Percentiles rank a stretch among this genome's conserved stretches.
These are phyloP conservation scores for Pisolithus orientalis DNA, from an alignment of 768 basidiomycete species.

Conservation along the genomic window DNA sequence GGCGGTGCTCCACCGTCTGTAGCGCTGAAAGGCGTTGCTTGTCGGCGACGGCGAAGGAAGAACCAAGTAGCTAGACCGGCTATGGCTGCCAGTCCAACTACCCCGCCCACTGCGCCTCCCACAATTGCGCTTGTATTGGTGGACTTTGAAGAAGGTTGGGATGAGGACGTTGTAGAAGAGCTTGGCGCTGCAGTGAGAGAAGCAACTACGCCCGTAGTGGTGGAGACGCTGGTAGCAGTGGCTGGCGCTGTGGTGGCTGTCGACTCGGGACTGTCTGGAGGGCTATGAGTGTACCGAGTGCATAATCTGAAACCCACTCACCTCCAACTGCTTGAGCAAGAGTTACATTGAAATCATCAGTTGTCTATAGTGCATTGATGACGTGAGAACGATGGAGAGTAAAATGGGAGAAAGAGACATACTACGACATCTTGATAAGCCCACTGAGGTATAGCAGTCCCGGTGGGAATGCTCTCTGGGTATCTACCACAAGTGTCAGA, in stretches of 20 bases:
- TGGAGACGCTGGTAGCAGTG: constrained; percentile 9
- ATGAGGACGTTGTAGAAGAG: constrained; percentile 3
- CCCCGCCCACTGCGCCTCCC: constrained; percentile 56
- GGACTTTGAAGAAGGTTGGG: constrained; percentile 2
- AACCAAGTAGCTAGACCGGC: constrained; percentile 36
- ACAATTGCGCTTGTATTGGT: constrained; percentile 49
- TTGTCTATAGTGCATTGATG: constrained; percentile 20
- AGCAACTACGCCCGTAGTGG: constrained; percentile 6
- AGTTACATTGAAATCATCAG: constrained; percentile 34
- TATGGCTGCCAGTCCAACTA: constrained; percentile 42
- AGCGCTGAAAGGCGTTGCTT: constrained; percentile 10
- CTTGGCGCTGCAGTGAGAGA: constrained; percentile 12
- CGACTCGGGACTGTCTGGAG: constrained; percentile 37
- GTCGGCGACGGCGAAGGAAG: constrained; percentile 22
- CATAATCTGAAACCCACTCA: constrained; percentile 2
- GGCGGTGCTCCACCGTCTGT: neutral
- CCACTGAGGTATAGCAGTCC: constrained; percentile 53
- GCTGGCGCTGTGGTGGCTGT: constrained; percentile 30
- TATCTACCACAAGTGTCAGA: constrained; percentile 29
- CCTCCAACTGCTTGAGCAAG: constrained; percentile 30
- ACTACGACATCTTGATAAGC: constrained; percentile 52
- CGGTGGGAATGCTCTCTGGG: constrained; percentile 40
- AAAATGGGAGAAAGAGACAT: constrained; percentile 13
- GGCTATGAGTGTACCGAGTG: neutral
- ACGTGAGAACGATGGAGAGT: constrained; percentile 1